Evolutionary conservation across 306 rosid genomes (phyloP).

Genomic region (Luffa aegyptiaca): DNA sequence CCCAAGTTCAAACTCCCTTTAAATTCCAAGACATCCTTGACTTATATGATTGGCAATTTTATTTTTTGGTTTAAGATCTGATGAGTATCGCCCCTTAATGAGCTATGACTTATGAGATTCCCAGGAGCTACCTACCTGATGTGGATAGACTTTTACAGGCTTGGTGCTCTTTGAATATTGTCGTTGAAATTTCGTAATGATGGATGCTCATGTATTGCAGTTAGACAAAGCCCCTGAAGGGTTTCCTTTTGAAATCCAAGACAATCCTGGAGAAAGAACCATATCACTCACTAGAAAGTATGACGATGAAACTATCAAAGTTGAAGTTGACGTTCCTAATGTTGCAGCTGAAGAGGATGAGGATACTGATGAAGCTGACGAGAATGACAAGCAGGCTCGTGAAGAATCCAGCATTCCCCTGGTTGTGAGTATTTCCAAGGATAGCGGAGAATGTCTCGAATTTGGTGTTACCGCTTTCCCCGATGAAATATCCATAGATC

Average conservation of each 20-base stretch:
- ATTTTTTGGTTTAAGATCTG: not conserved
- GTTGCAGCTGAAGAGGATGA: constrained; percentile 22
- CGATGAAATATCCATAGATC: constrained; percentile 56
- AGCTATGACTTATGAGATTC: not conserved
- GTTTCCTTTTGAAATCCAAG: constrained; percentile 74
- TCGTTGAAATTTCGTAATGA: not conserved
- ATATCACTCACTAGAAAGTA: constrained; percentile 50
- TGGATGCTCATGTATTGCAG: constrained; percentile 21
- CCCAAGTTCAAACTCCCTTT: not conserved
- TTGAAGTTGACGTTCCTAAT: constrained; percentile 63
- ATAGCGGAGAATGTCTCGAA: constrained; percentile 43
- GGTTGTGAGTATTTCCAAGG: constrained; percentile 55
- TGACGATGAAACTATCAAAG: constrained; percentile 52
- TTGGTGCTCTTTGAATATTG: not conserved
- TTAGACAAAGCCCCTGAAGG: constrained; percentile 21
- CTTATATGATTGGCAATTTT: not conserved
- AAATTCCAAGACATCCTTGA: not conserved
- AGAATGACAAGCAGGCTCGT: constrained; percentile 7
- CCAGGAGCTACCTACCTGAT: not conserved
- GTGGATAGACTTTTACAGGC: not conserved
- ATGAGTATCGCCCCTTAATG: too few species aligned
- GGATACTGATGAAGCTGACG: constrained; percentile 15
- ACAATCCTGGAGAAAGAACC: constrained; percentile 68
- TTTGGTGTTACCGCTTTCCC: constrained; percentile 70
- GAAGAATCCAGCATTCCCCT: constrained; percentile 57